Percentiles rank a stretch among this genome's conserved stretches.
phyloP scores from a whole-genome alignment of 805 yeast species.

The Ogataea nonfermentans region DNA sequence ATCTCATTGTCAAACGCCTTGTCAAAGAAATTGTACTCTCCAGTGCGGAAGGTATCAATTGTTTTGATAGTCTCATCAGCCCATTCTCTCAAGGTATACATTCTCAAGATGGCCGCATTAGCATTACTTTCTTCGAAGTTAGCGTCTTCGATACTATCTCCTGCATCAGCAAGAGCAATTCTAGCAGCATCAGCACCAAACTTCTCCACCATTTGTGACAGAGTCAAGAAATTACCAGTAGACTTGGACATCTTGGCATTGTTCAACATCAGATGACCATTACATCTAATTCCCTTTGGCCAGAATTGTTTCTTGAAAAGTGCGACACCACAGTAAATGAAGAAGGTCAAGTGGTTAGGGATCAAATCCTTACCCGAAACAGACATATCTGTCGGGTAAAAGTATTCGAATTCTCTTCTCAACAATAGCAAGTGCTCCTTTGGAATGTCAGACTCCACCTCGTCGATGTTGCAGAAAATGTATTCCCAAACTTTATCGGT shows the following conservation, averaged over 20 bases:
- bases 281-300: slow-evolving; percentile 93
- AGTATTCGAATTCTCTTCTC: slow-evolving; percentile 94
- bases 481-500: slow-evolving; percentile 93
- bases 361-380: slow-evolving; percentile 95
- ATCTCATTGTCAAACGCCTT: slow-evolving; percentile 90
- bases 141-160: slow-evolving; percentile 96
- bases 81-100: slow-evolving; percentile 94
- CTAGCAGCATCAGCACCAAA: slow-evolving; percentile 98
- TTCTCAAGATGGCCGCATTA: slow-evolving; percentile 93
- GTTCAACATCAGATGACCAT: slow-evolving; percentile 93
- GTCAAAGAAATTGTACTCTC: slow-evolving; percentile 71
- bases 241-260: slow-evolving; percentile 98
- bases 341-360: slow-evolving; percentile 96
- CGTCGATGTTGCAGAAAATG: slow-evolving; percentile 72
- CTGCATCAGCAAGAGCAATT: slow-evolving; percentile 97
- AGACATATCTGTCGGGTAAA: slow-evolving; percentile 90
- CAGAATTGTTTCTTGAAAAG: slow-evolving; percentile 86
- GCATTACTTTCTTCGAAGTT: slow-evolving; percentile 96
- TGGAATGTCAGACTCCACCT: slow-evolving; percentile 58
- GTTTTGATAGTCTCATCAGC: slow-evolving; percentile 69
- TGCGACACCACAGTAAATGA: slow-evolving; percentile 89
- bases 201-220: slow-evolving; percentile 78
- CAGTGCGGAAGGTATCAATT: slow-evolving; percentile 54
- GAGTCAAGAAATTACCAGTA: slow-evolving; percentile 94
- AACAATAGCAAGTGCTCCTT: slow-evolving; percentile 60